Conservation (phyloP, 2,329 filamentous ascomycete species). For the Ceratocystis destructans region DNA sequence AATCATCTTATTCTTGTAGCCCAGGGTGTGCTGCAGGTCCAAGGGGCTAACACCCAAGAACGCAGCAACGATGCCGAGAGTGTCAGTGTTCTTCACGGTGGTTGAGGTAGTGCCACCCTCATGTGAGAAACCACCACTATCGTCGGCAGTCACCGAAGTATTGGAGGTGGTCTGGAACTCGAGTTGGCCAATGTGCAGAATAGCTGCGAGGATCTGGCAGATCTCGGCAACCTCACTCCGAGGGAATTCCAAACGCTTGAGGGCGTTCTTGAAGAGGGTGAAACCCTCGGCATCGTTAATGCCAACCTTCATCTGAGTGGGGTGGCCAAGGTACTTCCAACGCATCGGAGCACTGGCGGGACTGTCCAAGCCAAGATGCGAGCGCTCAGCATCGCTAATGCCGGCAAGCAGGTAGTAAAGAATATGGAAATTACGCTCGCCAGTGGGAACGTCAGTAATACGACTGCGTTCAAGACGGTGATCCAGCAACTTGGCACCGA, state of each 20-base stretch:
- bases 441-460: constrained; percentile 82
- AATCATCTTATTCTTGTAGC: constrained; percentile 94
- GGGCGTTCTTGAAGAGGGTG: constrained; percentile 90
- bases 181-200: constrained; percentile 93
- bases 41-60: constrained; percentile 75
- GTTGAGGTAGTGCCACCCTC: constrained; percentile 81
- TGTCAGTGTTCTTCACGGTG: constrained; percentile 85
- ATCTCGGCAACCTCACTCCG: constrained; percentile 90
- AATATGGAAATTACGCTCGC: constrained; percentile 91
- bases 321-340: constrained; percentile 94
- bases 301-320: constrained; percentile 90
- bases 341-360: constrained; percentile 49
- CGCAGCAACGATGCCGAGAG: constrained; percentile 72
- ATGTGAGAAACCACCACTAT: constrained; percentile 91
- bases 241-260: constrained; percentile 88
- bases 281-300: constrained; percentile 95
- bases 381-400: constrained; percentile 78
- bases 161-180: constrained; percentile 76
- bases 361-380: constrained; percentile 57
- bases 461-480: constrained; percentile 85
- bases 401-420: constrained; percentile 91
- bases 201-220: constrained; percentile 83
- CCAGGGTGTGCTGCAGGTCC: constrained; percentile 75
- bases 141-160: constrained; percentile 67
- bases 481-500: constrained; percentile 88